These are phyloP conservation scores for Dendrobium nobile DNA, from an alignment of 106 monocot genomes.

Conservation along the genomic window DNA sequence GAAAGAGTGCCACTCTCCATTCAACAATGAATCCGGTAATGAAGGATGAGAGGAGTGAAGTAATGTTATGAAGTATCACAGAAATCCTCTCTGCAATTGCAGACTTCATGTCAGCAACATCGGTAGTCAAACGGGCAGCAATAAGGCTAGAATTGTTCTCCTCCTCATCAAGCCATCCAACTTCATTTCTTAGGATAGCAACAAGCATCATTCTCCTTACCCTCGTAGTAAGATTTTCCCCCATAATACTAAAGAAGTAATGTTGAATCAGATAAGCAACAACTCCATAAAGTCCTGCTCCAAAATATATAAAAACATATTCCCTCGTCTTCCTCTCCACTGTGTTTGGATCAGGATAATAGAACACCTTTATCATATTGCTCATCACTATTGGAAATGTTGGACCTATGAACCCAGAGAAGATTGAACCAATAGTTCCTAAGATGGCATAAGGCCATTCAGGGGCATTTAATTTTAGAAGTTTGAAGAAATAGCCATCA, in stretches of 20 bases:
- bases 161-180: slow-evolving; percentile 98
- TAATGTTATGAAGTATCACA: slow-evolving; percentile 96
- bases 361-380: slow-evolving; percentile 98
- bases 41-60: slow-evolving; percentile 86
- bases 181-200: slow-evolving; percentile 92
- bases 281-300: slow-evolving; percentile 92
- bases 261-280: slow-evolving; percentile 92
- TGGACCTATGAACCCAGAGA: slow-evolving; percentile 96
- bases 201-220: slow-evolving; percentile 99
- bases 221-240: slow-evolving; percentile 93
- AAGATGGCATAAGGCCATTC: slow-evolving; percentile 91
- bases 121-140: slow-evolving; percentile 74
- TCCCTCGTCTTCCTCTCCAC: slow-evolving; percentile 92
- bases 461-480: slow-evolving; percentile 89
- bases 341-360: slow-evolving; percentile 62
- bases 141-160: slow-evolving; percentile 96
- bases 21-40: slow-evolving; percentile 84
- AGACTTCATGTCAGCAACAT: slow-evolving; percentile 92
- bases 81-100: slow-evolving; percentile 95
- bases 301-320: slow-evolving; percentile 93
- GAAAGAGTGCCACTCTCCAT: slow-evolving; percentile 84
- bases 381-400: slow-evolving; percentile 97
- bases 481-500: slow-evolving; percentile 79
- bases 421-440: slow-evolving; percentile 82
- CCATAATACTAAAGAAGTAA: slow-evolving; percentile 98